Evolutionary conservation across 768 basidiomycete species (phyloP).

Genomic region (Suillus alpinus): DNA sequence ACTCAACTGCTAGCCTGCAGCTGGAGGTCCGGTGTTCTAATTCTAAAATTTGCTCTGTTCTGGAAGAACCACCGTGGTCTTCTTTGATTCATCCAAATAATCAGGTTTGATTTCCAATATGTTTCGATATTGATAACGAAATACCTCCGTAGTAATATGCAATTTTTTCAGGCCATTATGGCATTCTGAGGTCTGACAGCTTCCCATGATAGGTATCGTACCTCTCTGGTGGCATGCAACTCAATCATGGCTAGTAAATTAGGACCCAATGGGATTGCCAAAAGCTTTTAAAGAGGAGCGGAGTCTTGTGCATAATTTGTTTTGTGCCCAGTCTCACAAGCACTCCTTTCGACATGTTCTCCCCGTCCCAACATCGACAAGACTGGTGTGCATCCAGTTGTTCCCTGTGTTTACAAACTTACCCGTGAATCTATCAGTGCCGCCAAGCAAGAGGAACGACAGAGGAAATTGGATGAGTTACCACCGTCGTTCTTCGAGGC

Average conservation of each 20-base stretch:
- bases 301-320: neutral
- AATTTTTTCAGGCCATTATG: constrained; percentile 3
- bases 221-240: neutral
- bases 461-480: constrained; percentile 25
- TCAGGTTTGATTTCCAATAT: constrained; percentile 1
- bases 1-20: neutral
- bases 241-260: neutral
- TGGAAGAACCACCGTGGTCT: neutral
- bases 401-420: neutral
- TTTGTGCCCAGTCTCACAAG: no score
- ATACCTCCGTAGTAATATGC: neutral
- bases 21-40: neutral
- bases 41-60: neutral
- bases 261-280: neutral
- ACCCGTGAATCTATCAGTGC: constrained; percentile 13
- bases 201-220: neutral
- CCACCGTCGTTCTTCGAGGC: constrained; percentile 26
- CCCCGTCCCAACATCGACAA: constrained; percentile 21
- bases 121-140: neutral
- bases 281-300: neutral
- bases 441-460: constrained; percentile 34
- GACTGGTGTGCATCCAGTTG: constrained; percentile 25
- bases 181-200: neutral
- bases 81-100: neutral
- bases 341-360: constrained; percentile 19